Evolutionary conservation across 345 rosid species (phyloP).

Genomic region (Aurinia saxatilis): DNA sequence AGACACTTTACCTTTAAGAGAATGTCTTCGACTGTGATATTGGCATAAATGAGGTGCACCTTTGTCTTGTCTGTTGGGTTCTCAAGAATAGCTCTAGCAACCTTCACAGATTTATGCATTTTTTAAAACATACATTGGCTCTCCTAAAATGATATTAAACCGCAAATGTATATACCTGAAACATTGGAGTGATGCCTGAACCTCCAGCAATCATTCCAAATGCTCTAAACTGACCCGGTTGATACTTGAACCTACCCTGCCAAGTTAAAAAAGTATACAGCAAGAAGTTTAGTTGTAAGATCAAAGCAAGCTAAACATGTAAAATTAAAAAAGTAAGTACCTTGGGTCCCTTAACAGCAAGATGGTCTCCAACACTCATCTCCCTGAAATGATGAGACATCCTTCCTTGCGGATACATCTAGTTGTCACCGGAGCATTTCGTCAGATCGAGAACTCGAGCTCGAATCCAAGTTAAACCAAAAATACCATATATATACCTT

Average conservation of each 20-base stretch:
- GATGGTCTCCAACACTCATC: conserved; percentile 77
- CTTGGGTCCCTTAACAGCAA: conserved; percentile 97
- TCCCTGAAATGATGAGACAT: conserved; percentile 99
- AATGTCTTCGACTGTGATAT: conserved; percentile 83
- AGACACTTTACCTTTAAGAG: conserved; percentile 67
- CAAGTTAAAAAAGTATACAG: conserved; percentile 6
- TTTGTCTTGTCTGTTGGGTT: conserved; percentile 79
- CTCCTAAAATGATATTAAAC: not conserved
- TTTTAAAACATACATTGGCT: not conserved
- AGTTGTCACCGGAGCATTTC: not conserved
- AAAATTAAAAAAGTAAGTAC: too few relatives aligned
- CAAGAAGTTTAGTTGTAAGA: not conserved
- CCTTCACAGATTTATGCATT: conserved; percentile 44
- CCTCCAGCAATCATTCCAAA: conserved; percentile 99
- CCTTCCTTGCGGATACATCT: conserved; percentile 99
- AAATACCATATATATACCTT: conserved; percentile 75
- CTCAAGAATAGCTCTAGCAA: conserved; percentile 84
- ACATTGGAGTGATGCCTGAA: conserved; percentile 99
- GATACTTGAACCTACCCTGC: conserved; percentile 94
- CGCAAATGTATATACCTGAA: conserved; percentile 50
- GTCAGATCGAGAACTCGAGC: too few relatives aligned
- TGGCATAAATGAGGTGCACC: conserved; percentile 87
- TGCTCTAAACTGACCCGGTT: conserved; percentile 80
- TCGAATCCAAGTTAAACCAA: too few relatives aligned
- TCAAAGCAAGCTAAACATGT: not conserved